These are phyloP conservation scores for Silene latifolia DNA, from an alignment of 148 eudicot genomes.

Conservation along the genomic window DNA sequence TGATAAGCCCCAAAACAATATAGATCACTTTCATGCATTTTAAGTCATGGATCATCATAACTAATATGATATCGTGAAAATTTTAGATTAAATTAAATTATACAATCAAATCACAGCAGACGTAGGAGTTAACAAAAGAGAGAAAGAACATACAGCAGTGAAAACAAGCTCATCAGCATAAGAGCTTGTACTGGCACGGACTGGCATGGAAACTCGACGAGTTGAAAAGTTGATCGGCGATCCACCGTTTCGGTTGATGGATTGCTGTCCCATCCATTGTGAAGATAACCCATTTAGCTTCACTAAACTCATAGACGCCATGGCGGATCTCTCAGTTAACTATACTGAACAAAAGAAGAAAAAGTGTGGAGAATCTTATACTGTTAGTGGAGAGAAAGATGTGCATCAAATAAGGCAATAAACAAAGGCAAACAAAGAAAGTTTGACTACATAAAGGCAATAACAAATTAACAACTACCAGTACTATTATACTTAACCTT, in stretches of 20 bases:
- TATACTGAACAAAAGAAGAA: slow-evolving; percentile 6
- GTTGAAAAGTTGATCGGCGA: slow-evolving; percentile 31
- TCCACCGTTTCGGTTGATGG: slow-evolving; percentile 41
- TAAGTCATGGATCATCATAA: neutral
- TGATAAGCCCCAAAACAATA: neutral
- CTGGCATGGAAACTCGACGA: slow-evolving; percentile 47
- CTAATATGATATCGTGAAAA: neutral
- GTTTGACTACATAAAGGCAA: slow-evolving; percentile 14
- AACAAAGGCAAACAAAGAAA: neutral
- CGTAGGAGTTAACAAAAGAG: neutral
- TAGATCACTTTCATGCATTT: neutral
- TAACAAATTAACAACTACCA: slow-evolving; percentile 5
- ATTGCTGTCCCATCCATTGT: slow-evolving; percentile 45
- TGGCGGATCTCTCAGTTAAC: slow-evolving; percentile 23
- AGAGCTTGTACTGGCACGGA: slow-evolving; percentile 49
- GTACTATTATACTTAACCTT: neutral
- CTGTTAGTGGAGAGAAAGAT: neutral
- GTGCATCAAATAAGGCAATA: slow-evolving; percentile 13
- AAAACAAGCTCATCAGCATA: slow-evolving; percentile 74
- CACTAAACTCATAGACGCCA: slow-evolving; percentile 58
- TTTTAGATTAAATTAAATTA: neutral
- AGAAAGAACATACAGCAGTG: slow-evolving; percentile 58
- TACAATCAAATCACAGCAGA: too few relatives aligned
- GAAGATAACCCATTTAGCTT: slow-evolving; percentile 61
- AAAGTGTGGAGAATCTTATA: neutral